Conservation (phyloP, 2,329 filamentous ascomycete genomes). For the Fusarium armeniacum region DNA sequence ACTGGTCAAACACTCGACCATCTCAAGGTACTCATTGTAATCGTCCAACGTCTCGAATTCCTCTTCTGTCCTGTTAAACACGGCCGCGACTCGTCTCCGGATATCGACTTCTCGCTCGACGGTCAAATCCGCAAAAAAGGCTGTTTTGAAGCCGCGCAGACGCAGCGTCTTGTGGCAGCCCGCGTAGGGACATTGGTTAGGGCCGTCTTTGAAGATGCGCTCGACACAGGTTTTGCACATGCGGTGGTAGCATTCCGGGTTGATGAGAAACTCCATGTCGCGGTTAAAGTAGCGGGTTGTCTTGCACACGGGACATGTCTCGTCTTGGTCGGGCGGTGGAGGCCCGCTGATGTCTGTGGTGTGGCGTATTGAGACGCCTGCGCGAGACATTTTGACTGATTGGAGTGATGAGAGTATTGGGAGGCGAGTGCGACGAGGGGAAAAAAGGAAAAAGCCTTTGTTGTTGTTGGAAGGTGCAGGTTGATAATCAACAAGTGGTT, state of each 20-base stretch:
- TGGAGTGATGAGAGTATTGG: background rate
- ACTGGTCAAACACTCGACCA: slow-evolving; percentile 90
- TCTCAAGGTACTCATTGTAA: slow-evolving; percentile 95
- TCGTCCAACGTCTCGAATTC: slow-evolving; percentile 88
- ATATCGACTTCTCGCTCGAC: slow-evolving; percentile 97
- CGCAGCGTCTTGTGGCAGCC: slow-evolving; percentile 90
- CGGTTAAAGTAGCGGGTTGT: slow-evolving; percentile 95
- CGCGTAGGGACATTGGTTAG: slow-evolving; percentile 91
- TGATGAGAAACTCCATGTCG: slow-evolving; percentile 94
- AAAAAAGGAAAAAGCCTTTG: background rate
- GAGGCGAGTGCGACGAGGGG: background rate
- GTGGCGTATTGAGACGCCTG: slow-evolving; percentile 52
- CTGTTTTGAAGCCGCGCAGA: slow-evolving; percentile 84
- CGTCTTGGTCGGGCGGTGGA: slow-evolving; percentile 59
- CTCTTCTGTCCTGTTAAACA: slow-evolving; percentile 90
- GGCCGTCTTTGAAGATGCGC: slow-evolving; percentile 91
- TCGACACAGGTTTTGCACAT: slow-evolving; percentile 98
- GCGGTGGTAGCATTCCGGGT: slow-evolving; percentile 98
- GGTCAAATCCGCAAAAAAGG: slow-evolving; percentile 89
- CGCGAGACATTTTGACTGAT: slow-evolving; percentile 49
- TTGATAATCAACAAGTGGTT: slow-evolving; percentile 17
- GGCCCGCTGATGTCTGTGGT: slow-evolving; percentile 32
- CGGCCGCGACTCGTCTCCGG: slow-evolving; percentile 79
- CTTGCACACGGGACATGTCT: slow-evolving; percentile 98
- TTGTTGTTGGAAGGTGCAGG: slow-evolving; percentile 10